Evolutionary conservation across 192 early-diverging fungal genomes (phyloP).

Genomic region (Spinellus fusiger): DNA sequence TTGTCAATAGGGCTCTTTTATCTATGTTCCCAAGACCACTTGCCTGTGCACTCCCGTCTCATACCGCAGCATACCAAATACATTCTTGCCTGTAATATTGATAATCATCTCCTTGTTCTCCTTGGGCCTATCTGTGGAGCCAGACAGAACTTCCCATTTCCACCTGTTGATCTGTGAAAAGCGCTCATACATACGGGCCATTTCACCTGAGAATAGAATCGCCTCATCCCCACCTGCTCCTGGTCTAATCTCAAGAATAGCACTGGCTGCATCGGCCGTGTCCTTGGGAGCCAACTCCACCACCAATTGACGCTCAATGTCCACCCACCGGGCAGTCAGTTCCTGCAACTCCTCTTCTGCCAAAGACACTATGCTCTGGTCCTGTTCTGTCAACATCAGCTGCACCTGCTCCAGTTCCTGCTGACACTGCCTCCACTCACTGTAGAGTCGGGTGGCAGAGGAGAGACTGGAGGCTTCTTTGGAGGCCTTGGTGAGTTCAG

Average conservation of each 20-base stretch:
- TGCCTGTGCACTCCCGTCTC: slow-evolving; percentile 72
- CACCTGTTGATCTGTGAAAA: slow-evolving; percentile 55
- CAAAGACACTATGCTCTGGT: slow-evolving; percentile 50
- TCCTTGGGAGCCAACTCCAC: slow-evolving; percentile 60
- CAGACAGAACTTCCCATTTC: slow-evolving; percentile 55
- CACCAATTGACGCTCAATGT: slow-evolving; percentile 52
- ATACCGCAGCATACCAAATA: slow-evolving; percentile 71
- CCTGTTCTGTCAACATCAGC: slow-evolving; percentile 14
- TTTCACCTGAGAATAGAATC: slow-evolving; percentile 61
- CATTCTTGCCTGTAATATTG: slow-evolving; percentile 59
- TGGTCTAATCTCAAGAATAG: slow-evolving; percentile 70
- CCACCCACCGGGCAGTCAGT: slow-evolving; percentile 30
- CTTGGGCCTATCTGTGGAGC: slow-evolving; percentile 41
- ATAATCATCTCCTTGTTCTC: slow-evolving; percentile 61
- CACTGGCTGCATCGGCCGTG: slow-evolving; percentile 58
- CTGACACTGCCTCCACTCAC: slow-evolving; percentile 15
- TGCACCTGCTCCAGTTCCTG: slow-evolving; percentile 19
- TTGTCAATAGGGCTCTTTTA: not conserved
- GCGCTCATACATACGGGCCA: slow-evolving; percentile 72
- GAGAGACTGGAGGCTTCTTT: slow-evolving; percentile 18
- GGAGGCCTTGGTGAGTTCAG: slow-evolving; percentile 10
- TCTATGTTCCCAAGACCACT: not conserved
- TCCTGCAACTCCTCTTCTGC: slow-evolving; percentile 54
- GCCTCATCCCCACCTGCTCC: slow-evolving; percentile 81
- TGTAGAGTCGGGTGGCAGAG: slow-evolving; percentile 5